Evolutionary conservation across 495 filamentous ascomycete species (phyloP), one percentile per base, ranked within the genome.

Genomic region (Hapsidospora chrysogenum): DNA sequence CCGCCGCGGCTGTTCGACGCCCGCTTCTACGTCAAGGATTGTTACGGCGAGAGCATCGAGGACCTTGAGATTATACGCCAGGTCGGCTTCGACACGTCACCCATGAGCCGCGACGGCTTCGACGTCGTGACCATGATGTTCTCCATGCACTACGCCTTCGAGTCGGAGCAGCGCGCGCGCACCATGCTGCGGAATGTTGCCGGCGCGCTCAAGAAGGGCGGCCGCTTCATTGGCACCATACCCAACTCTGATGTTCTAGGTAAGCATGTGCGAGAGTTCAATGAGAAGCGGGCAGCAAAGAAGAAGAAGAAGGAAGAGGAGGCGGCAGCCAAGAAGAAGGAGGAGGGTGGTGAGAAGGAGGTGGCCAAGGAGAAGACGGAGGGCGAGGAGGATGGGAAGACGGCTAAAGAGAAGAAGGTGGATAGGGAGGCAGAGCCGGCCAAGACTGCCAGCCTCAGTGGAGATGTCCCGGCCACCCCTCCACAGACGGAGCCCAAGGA

Each of bases 81-180:
- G 35, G 81, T 97, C 9, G 89, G 89, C 3, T 86, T 92, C 40
- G 83, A 93, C 44, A 46, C 60, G 51, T 58, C 64, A 38, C 46
- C 64, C 64, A 44, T 69, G 71, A 52, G 48, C 32, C 46, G 47
- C 36, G 78, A 82, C 26, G 85, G 86, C 6, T 97, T 95, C 43
- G 92, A 97, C 51, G 79, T 96, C 9, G 87, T 97, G 31, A 80
- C 78, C 37, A 93, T 92, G 69, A 97, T 97, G 89, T 97, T 97
- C 47, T 86, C 85, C 49, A 92, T 97, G 74, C 89, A 97, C 58
- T 97, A 97, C 50, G 86, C 92, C 0, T 97, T 95, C 45, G 92
- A 97, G 56, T 82, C 63, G 39, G 83, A 96, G 53, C 67, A 66
- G 4, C 92, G 93, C 52, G 77, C 86, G 9, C 71, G 86, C 15